Conservation (phyloP, 2,329 filamentous ascomycete species). For the Amylocarpus encephaloides region DNA sequence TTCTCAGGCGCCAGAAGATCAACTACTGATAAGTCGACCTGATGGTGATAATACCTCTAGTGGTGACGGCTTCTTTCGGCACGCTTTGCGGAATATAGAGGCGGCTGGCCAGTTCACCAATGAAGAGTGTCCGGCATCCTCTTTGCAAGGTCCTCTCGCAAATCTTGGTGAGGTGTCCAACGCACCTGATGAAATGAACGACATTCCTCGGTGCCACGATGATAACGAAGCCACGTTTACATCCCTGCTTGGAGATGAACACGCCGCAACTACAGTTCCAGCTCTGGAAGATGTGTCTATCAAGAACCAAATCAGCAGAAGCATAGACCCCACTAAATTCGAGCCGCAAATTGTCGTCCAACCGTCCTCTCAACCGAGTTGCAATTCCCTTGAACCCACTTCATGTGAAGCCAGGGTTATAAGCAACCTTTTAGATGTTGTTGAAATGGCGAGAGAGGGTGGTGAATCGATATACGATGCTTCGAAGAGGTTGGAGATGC, state of each 20-base stretch:
- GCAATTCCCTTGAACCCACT: conserved; percentile 2
- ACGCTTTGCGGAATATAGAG: conserved; percentile 12
- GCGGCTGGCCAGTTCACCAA: not conserved
- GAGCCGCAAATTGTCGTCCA: not conserved
- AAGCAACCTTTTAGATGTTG: not conserved
- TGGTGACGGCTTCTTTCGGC: conserved; percentile 10
- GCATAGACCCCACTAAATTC: no score
- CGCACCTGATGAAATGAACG: not conserved
- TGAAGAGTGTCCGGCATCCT: not conserved
- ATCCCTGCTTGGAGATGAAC: no score
- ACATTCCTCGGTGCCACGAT: not conserved
- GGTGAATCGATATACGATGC: not conserved
- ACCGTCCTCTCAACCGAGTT: not conserved
- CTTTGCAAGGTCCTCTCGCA: not conserved
- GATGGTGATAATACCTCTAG: conserved; percentile 1
- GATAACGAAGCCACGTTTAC: no score
- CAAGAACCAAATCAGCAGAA: no score
- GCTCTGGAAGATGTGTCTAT: no score
- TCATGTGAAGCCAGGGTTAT: conserved; percentile 9
- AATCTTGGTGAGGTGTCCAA: no score
- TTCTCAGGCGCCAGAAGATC: not conserved
- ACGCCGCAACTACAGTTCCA: no score
- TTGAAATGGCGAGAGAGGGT: not conserved
- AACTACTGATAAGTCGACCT: not conserved
- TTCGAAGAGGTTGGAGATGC: not conserved